Evolutionary conservation across 1,284 basidiomycete genomes (phyloP), one percentile per base, ranked within the genome.

Genomic region (Ganoderma multipileum): DNA sequence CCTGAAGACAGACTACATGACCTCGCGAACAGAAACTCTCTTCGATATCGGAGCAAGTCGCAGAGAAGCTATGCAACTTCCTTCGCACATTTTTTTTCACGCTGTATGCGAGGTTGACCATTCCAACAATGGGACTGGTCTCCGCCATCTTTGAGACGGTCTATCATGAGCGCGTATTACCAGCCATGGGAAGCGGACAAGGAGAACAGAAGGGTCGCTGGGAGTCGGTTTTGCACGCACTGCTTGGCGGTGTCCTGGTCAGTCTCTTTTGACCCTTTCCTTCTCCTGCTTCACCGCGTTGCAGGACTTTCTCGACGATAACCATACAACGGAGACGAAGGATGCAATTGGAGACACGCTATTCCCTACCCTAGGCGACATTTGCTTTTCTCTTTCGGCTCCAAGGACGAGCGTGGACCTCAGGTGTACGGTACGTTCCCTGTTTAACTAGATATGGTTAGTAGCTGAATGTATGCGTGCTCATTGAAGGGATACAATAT

Each of bases 161-260:
- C 4, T 76, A 80, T 50, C 69, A 79, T 50, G 76, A 77, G 38
- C 78, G 76, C 52, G 68, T 82, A 9, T 44, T 78, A 9, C 57
- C 72, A 0, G 73, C 74, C 0, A 69, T 75, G 7, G 74, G 72
- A 5, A 71, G 69, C 11, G 52, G 68, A n/a, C 64, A 62, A 2
- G 50, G 69, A 1, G 74, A 76, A n/a, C 73, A 76, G 64, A 74
- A 73, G 58, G 30, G 39, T 16, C 61, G 66, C 2, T 81, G 79
- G 81, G 79, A 81, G 42, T 54, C 63, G 0, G 71, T 80, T 16
- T 66, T 79, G 44, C 68, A 76, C 54, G 69, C 75, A 18, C 44
- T 81, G 7, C 70, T 82, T 2, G 77, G 78, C 1, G 81, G 81
- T 12, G 72, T 82, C 30, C 70, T 81, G 73, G 81, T 81, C 33